Evolutionary conservation across 2,329 filamentous ascomycete species (phyloP).

Genomic region (Grosmannia huntii): DNA sequence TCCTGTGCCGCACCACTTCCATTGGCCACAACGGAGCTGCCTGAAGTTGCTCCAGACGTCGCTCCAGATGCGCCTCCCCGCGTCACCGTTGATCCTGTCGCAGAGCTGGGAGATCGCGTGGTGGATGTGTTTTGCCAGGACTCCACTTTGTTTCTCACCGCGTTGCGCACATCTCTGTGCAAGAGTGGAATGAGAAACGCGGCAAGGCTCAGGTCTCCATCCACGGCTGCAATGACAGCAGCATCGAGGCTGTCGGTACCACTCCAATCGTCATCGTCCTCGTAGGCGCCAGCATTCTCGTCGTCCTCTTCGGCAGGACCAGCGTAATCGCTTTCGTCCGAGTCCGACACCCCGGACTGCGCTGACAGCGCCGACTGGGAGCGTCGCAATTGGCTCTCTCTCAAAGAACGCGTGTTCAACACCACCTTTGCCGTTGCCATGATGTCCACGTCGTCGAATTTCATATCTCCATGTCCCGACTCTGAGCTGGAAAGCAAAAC

Average conservation of each 20-base stretch:
- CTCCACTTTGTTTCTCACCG: constrained; percentile 14
- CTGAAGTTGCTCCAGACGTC: neutral
- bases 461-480: neutral
- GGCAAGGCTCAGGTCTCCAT: constrained; percentile 14
- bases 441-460: neutral
- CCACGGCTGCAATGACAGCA: constrained; percentile 13
- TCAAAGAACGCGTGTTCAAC: neutral
- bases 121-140: constrained; percentile 11
- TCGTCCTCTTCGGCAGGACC: constrained; percentile 4
- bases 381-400: constrained; percentile 3
- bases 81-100: neutral
- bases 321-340: neutral
- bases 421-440: neutral
- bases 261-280: constrained; percentile 13
- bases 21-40: neutral
- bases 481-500: neutral
- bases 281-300: constrained; percentile 9
- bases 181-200: constrained; percentile 15
- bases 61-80: neutral
- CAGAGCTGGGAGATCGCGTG: neutral
- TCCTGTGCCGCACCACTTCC: neutral
- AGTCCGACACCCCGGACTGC: neutral
- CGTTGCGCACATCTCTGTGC: constrained; percentile 12
- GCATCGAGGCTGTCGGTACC: constrained; percentile 15
- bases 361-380: neutral